phyloP scores from a whole-genome alignment of 495 filamentous ascomycete genomes.

The Staphylotrichum tortipilum region DNA sequence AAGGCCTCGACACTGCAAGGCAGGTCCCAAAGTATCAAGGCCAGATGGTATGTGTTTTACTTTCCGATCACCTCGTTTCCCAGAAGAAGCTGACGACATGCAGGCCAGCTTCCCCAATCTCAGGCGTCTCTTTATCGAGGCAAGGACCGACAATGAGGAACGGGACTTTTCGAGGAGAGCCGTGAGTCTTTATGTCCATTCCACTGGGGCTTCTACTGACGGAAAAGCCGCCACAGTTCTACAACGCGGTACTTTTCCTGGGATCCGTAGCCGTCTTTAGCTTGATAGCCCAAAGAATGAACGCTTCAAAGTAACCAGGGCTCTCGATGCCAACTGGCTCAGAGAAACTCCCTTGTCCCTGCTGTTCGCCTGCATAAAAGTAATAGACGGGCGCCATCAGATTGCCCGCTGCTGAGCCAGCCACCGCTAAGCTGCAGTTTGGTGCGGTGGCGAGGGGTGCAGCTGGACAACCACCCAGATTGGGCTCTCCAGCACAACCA shows the following conservation, averaged over 20 bases:
- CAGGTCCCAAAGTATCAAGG: too few relatives aligned
- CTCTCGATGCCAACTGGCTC: too few relatives aligned
- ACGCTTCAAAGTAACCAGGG: conserved; percentile 29
- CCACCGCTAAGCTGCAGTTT: too few relatives aligned
- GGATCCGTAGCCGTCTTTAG: conserved; percentile 91
- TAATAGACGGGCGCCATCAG: too few relatives aligned
- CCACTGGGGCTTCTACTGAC: conserved; percentile 1
- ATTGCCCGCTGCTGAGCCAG: too few relatives aligned
- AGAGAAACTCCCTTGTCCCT: too few relatives aligned
- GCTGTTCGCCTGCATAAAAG: too few relatives aligned
- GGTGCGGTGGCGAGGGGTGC: too few relatives aligned
- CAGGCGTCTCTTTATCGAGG: conserved; percentile 91
- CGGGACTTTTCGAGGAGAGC: conserved; percentile 88
- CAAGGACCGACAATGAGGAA: conserved; percentile 87
- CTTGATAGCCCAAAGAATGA: conserved; percentile 67
- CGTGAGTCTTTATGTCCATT: conserved; percentile 42
- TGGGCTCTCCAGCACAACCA: too few relatives aligned
- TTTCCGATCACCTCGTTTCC: too few relatives aligned
- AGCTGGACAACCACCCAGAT: too few relatives aligned
- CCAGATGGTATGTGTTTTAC: neutral
- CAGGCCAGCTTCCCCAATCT: conserved; percentile 90
- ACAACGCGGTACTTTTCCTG: conserved; percentile 93
- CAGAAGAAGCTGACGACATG: neutral
- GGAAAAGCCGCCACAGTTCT: conserved; percentile 57
- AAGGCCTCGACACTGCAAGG: too few relatives aligned